Percentiles rank a stretch among this genome's conserved stretches.
phyloP scores from a whole-genome alignment of 352 stramenopile genomes.

The Hyphochytrium catenoides region DNA sequence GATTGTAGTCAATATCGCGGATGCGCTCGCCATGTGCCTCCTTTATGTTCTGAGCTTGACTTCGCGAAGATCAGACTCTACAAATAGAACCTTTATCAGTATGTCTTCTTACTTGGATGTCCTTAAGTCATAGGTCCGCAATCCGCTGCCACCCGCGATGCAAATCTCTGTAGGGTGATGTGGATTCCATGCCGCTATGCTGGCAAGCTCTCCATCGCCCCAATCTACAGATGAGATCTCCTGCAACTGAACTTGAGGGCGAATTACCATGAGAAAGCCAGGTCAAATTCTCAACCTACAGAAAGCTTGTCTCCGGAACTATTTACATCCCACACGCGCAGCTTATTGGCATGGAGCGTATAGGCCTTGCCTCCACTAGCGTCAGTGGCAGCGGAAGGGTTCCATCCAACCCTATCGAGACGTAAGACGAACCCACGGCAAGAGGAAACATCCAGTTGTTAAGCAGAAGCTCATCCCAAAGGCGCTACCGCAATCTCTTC shows the following conservation, averaged over 20 bases:
- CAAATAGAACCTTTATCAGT: slow-evolving; percentile 12
- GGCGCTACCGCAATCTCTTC: no score
- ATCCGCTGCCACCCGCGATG: slow-evolving; percentile 23
- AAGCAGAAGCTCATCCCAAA: no score
- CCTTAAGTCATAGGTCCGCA: slow-evolving; percentile 50
- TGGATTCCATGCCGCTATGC: slow-evolving; percentile 42
- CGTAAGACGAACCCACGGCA: no score
- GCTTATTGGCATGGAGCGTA: neutral
- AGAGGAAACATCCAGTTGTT: no score
- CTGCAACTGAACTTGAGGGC: neutral
- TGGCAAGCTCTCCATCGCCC: slow-evolving; percentile 11
- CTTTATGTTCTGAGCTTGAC: slow-evolving; percentile 13
- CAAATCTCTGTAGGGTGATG: slow-evolving; percentile 37
- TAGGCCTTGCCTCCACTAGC: neutral
- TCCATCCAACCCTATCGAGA: no score
- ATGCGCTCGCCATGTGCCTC: slow-evolving; percentile 29
- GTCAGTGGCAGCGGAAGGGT: no score
- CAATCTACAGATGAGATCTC: neutral
- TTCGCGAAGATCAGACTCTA: slow-evolving; percentile 7
- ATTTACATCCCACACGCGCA: slow-evolving; percentile 4
- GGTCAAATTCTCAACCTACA: neutral
- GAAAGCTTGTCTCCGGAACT: slow-evolving; percentile 2
- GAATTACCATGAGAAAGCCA: neutral
- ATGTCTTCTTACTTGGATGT: slow-evolving; percentile 8
- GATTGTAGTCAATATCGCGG: slow-evolving; percentile 87